phyloP scores from a whole-genome alignment of 2,329 filamentous ascomycete species.

The Microsporum ferrugineum region DNA sequence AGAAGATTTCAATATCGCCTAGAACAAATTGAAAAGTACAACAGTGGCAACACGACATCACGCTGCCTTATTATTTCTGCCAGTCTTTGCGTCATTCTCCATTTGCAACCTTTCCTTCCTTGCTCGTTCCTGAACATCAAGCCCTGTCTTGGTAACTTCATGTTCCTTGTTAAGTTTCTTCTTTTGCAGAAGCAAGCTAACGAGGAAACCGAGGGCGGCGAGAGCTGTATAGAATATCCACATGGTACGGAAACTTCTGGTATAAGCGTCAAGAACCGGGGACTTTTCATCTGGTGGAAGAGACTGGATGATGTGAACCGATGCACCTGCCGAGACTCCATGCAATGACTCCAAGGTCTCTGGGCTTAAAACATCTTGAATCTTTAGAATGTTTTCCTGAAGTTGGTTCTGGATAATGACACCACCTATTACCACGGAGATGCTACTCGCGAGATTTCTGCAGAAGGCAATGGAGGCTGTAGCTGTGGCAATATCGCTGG shows the following conservation, averaged over 20 bases:
- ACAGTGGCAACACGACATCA: not conserved
- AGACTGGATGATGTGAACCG: slow-evolving; percentile 23
- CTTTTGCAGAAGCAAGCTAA: slow-evolving; percentile 31
- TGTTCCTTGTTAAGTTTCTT: slow-evolving; percentile 32
- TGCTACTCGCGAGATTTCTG: slow-evolving; percentile 46
- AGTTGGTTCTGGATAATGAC: slow-evolving; percentile 37
- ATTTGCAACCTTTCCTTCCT: slow-evolving; percentile 25
- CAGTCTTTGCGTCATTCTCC: slow-evolving; percentile 15
- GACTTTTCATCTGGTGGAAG: slow-evolving; percentile 25
- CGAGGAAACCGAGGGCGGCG: slow-evolving; percentile 26
- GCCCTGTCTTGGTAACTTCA: slow-evolving; percentile 35
- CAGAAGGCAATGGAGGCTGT: slow-evolving; percentile 52
- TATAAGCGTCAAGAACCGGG: slow-evolving; percentile 34
- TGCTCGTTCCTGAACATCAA: slow-evolving; percentile 35
- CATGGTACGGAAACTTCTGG: slow-evolving; percentile 35
- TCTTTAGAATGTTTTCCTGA: slow-evolving; percentile 8
- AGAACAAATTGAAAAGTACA: not conserved
- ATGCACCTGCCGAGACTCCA: slow-evolving; percentile 26
- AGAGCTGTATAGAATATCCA: slow-evolving; percentile 41
- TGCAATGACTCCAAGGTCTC: not conserved
- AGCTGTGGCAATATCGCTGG: slow-evolving; percentile 50
- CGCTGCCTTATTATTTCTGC: slow-evolving; percentile 5
- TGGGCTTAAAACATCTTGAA: slow-evolving; percentile 6
- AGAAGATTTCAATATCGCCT: not conserved
- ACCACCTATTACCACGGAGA: slow-evolving; percentile 49